These are phyloP conservation scores for Myxozyma nipponensis DNA, from an alignment of 805 yeast species.

Conservation along the genomic window DNA sequence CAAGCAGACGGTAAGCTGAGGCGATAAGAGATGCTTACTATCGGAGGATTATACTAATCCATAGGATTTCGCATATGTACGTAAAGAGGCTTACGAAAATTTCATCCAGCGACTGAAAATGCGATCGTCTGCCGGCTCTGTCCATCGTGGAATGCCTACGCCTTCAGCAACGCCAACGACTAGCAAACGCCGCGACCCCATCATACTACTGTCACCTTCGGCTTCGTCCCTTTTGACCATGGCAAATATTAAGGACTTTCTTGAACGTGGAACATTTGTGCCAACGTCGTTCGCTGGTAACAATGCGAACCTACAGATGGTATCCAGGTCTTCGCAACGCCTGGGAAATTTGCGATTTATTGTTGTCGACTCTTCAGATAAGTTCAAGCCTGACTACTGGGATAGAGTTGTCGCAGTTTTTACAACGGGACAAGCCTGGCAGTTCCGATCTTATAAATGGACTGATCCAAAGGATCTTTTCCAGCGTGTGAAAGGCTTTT, in stretches of 20 bases:
- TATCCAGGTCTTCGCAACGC: constrained; percentile 54
- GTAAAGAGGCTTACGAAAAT: constrained; percentile 35
- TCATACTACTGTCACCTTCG: constrained; percentile 72
- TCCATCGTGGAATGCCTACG: background rate
- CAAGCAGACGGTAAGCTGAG: constrained; percentile 31
- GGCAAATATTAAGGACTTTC: constrained; percentile 60
- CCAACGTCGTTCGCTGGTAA: constrained; percentile 41
- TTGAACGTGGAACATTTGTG: constrained; percentile 67
- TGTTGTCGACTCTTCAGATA: constrained; percentile 83
- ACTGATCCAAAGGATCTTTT: constrained; percentile 74
- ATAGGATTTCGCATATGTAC: constrained; percentile 36
- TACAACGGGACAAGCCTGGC: constrained; percentile 98
- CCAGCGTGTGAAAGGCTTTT: constrained; percentile 79
- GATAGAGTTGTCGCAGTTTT: constrained; percentile 92
- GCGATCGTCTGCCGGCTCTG: constrained; percentile 1
- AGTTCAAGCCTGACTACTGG: constrained; percentile 96
- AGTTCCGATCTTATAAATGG: constrained; percentile 82
- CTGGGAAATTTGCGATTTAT: constrained; percentile 61
- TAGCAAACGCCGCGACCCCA: constrained; percentile 53
- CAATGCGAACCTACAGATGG: constrained; percentile 42
- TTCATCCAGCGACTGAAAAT: constrained; percentile 19
- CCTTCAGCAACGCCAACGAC: constrained; percentile 2
- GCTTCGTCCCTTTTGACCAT: constrained; percentile 67
- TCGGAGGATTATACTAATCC: background rate
- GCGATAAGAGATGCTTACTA: background rate